phyloP scores from a whole-genome alignment of 129 eudicot genomes.

The Lonicera japonica region DNA sequence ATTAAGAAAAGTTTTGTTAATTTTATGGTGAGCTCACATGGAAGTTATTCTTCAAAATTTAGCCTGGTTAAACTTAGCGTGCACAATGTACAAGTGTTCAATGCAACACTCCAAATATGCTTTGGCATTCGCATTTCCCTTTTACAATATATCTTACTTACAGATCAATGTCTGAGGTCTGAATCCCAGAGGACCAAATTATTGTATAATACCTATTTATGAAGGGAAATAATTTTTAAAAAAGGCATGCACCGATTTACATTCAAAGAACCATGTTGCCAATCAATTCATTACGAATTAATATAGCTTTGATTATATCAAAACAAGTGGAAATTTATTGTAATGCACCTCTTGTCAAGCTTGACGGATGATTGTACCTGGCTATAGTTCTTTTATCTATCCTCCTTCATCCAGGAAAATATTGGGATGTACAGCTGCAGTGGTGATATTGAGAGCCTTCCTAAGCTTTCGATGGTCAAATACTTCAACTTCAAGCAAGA shows the following conservation, averaged over 20 bases:
- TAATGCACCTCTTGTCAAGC: neutral
- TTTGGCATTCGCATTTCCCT: too few relatives aligned
- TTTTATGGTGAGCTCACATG: too few relatives aligned
- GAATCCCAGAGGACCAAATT: neutral
- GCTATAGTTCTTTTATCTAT: slow-evolving; percentile 27
- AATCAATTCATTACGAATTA: too few relatives aligned
- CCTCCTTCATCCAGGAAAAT: slow-evolving; percentile 40
- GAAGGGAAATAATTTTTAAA: neutral
- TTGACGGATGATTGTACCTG: neutral
- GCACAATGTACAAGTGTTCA: too few relatives aligned
- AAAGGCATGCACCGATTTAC: too few relatives aligned
- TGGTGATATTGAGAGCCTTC: slow-evolving; percentile 66
- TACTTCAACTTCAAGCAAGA: slow-evolving; percentile 72
- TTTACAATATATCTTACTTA: neutral
- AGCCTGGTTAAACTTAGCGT: too few relatives aligned
- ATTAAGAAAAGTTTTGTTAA: too few relatives aligned
- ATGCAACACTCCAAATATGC: too few relatives aligned
- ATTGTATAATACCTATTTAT: neutral
- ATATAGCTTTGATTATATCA: neutral
- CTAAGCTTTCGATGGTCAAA: slow-evolving; percentile 72
- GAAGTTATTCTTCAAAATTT: too few relatives aligned
- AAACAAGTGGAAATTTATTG: neutral
- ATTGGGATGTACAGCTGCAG: slow-evolving; percentile 75
- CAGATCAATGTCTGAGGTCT: neutral
- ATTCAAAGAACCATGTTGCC: neutral